Percentiles rank a stretch among this genome's conserved stretches.
phyloP scores from a whole-genome alignment of 2,329 filamentous ascomycete species.

The Nakataea oryzae region DNA sequence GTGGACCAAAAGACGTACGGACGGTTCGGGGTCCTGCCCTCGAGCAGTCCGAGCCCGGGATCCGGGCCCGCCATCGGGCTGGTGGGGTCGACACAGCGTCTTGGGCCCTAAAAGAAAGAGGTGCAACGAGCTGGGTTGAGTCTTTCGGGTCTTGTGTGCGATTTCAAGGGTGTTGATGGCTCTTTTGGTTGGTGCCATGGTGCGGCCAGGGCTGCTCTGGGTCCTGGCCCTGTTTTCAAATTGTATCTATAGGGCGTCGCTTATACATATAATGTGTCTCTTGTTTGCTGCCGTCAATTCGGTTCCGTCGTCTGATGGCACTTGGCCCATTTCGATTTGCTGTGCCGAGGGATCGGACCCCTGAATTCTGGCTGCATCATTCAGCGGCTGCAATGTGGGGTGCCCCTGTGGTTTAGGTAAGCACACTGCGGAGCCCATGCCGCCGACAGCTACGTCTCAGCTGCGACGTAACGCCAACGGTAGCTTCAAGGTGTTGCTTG shows the following conservation, averaged over 20 bases:
- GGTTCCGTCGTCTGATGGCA: background rate
- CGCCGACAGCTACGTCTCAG: too few species aligned
- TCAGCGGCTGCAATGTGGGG: background rate
- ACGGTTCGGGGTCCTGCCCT: constrained; percentile 78
- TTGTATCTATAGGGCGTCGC: background rate
- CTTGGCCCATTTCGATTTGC: too few species aligned
- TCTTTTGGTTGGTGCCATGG: background rate
- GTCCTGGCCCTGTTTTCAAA: background rate
- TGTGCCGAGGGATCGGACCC: background rate
- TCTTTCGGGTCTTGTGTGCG: background rate
- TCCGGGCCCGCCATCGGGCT: constrained; percentile 46
- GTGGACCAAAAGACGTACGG: constrained; percentile 95
- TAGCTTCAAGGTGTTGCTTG: background rate
- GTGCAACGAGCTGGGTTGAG: background rate
- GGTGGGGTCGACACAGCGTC: constrained; percentile 53
- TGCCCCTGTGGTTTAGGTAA: background rate
- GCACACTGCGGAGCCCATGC: background rate
- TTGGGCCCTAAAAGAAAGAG: constrained; percentile 47
- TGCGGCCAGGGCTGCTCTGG: background rate
- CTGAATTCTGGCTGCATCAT: background rate
- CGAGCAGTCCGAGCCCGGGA: constrained; percentile 25
- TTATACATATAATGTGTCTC: background rate
- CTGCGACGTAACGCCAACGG: background rate
- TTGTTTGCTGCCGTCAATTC: background rate
- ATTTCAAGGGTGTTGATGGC: background rate